Evolutionary conservation across 768 basidiomycete species (phyloP), one percentile per base, ranked within the genome.

Genomic region (Serpula lacrymans): DNA sequence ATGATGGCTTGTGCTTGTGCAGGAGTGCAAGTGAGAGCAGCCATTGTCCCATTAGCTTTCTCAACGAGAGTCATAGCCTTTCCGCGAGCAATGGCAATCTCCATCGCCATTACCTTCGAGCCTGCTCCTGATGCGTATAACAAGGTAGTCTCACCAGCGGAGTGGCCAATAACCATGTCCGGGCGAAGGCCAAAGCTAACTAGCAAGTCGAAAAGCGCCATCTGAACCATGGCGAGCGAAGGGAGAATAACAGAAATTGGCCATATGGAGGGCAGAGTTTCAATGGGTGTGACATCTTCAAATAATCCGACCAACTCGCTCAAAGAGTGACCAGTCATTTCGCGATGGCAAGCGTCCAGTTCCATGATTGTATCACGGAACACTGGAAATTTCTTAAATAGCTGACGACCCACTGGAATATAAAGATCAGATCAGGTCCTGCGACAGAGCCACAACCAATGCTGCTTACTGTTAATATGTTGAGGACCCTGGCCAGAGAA

Each of bases 101-200:
- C 69, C 23, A 75, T 37, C 3, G 69, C 71, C 61, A 70, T 57
- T 0, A 57, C 59, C 35, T 64, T 63, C 0, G 67, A 49, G 2
- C 53, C 63, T 4, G 73, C 69, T 16, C 71, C 70, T 4, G 68
- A 70, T 0, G 70, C 64, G 39, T 71, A 71, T 9, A 74, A 42
- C 14, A 73, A 35, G 0, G 67, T 66, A 0, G 70, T 69, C 46
- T 75, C 73, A 9, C 73, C 73, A 11, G 71, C 70, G n/a, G 72
- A 74, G 50, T 74, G 71, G 0, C 74, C 74, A 5, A 74, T 34
- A 12, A 73, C 51, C 5, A 55, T 52, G 30, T 70, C 62, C 0
- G 74, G 70, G 10, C 40, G 44, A 32, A 71, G 39, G 6, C 68
- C 66, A 11, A 71, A 30, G 33, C 58, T 57, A 2, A 43, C 43